A percentile compares a stretch with the other conserved stretches of the same genome.
Conservation (phyloP, 2,329 filamentous ascomycete species). For the Pseudophaeomoniella oleicola region DNA sequence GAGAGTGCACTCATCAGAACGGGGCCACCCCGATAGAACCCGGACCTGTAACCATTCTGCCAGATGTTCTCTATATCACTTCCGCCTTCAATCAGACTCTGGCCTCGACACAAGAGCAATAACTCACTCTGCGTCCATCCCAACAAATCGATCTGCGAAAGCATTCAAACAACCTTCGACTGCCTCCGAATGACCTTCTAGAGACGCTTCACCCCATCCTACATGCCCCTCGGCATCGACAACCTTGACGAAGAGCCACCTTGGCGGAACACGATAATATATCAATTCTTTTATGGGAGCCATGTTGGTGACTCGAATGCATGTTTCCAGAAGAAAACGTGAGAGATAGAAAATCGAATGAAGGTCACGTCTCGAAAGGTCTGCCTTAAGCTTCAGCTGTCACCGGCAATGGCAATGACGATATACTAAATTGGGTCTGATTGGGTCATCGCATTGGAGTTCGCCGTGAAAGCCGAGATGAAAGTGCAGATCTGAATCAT, state of each 20-base stretch:
- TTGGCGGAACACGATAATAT: slow-evolving; percentile 59
- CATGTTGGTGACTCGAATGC: slow-evolving; percentile 32
- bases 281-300: slow-evolving; percentile 51
- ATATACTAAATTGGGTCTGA: no score
- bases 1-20: slow-evolving; percentile 69
- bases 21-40: slow-evolving; percentile 64
- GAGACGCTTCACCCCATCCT: slow-evolving; percentile 62
- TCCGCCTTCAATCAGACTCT: not conserved
- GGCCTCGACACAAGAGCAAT: not conserved
- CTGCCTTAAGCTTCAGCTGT: no score
- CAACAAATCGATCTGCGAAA: slow-evolving; percentile 46
- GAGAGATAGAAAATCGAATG: no score
- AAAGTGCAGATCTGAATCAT: no score
- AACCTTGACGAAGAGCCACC: slow-evolving; percentile 68
- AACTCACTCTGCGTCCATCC: slow-evolving; percentile 54
- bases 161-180: slow-evolving; percentile 61
- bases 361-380: no score
- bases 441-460: no score
- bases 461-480: no score
- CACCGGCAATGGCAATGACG: no score
- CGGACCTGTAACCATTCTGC: slow-evolving; percentile 47
- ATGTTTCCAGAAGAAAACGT: no score
- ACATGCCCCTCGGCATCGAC: slow-evolving; percentile 48
- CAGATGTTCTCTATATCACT: slow-evolving; percentile 64
- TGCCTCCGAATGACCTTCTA: slow-evolving; percentile 60